These are phyloP conservation scores for Hypocrella siamensis DNA, from an alignment of 2,329 filamentous ascomycete genomes.

Conservation along the genomic window DNA sequence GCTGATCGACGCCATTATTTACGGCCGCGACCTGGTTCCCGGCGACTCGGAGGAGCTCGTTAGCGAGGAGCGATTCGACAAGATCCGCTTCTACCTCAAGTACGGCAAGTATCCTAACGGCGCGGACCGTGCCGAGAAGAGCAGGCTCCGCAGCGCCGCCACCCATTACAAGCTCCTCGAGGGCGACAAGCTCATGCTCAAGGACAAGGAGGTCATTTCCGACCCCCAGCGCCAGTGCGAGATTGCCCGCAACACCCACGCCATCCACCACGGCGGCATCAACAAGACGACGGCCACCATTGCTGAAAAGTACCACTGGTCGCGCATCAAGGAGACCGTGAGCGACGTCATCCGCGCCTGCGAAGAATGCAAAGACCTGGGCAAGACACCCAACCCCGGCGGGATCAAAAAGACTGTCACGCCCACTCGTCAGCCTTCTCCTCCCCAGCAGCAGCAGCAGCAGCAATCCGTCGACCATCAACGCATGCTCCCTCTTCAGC, in stretches of 20 bases:
- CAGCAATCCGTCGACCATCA: neutral
- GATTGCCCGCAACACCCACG: constrained; percentile 66
- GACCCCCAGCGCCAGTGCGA: constrained; percentile 83
- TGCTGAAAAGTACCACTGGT: constrained; percentile 92
- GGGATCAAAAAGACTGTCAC: constrained; percentile 9
- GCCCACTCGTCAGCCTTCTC: neutral
- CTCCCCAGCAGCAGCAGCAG: constrained; percentile 1
- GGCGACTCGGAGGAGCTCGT: constrained; percentile 64
- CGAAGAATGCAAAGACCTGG: constrained; percentile 68
- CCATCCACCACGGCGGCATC: constrained; percentile 71
- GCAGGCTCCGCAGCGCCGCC: constrained; percentile 77
- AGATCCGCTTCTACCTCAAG: constrained; percentile 95
- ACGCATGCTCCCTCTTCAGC: constrained; percentile 15
- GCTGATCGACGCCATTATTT: constrained; percentile 62
- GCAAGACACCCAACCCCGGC: constrained; percentile 33
- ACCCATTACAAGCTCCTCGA: constrained; percentile 83
- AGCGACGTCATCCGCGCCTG: constrained; percentile 90
- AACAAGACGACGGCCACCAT: constrained; percentile 96
- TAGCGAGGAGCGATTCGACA: constrained; percentile 94
- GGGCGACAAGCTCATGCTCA: constrained; percentile 79
- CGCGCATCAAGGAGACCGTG: constrained; percentile 93
- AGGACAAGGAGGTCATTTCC: constrained; percentile 92
- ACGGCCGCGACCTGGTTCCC: constrained; percentile 46
- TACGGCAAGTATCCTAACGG: constrained; percentile 85
- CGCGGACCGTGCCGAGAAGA: constrained; percentile 90